Evolutionary conservation across 2,329 filamentous ascomycete species (phyloP), one percentile per base, ranked within the genome.

Genomic region (Clonostachys rosea): DNA sequence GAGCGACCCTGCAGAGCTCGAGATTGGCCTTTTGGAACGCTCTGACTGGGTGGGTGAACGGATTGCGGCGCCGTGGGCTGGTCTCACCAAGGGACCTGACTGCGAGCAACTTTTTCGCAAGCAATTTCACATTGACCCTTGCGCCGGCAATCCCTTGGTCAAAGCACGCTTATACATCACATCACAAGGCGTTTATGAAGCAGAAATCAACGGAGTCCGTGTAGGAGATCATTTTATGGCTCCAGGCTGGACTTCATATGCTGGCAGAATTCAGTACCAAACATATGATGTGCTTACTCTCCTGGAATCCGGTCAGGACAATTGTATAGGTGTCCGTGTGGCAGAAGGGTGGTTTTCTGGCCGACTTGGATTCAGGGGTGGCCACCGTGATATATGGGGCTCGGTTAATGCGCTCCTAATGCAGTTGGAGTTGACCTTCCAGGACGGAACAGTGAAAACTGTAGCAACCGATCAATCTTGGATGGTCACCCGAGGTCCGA

Each of bases 91-190:
- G 13, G 42, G 20, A 12, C 42, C 42, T 14, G 42, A 13, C 9
- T 24, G 17, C 8, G 42, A 43, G 34, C 42, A 43, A 3, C 42
- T 43, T 12, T 43, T 30, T 24, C 16, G 42, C 24, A 24, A 12
- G 24, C 42, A 16, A 10, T 43, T 43, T 17, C 33, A 49, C 1
- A 41, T 65, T 0, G 44, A 50, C 0, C 34, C 42, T 1, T 45
- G 52, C 2, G 39, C 68, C 16, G 37, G 52, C 5, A 64, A 60
- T 1, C 16, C 16, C 16, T 16, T 16, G 16, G 42, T 9, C 42
- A 24, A 24, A 13, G 42, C 42, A 20, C 11, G 42, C 9, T 24
- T 43, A 13, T 43, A 43, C 24, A 43, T 43, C 18, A 43, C 42
- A 24, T 16, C 42, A 30, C 42, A 43, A 17, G 42, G 42, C 13